A percentile compares a stretch with the other conserved stretches of the same genome.
Conservation (phyloP, 2,329 filamentous ascomycete genomes). For the Hypoxylon sp. region DNA sequence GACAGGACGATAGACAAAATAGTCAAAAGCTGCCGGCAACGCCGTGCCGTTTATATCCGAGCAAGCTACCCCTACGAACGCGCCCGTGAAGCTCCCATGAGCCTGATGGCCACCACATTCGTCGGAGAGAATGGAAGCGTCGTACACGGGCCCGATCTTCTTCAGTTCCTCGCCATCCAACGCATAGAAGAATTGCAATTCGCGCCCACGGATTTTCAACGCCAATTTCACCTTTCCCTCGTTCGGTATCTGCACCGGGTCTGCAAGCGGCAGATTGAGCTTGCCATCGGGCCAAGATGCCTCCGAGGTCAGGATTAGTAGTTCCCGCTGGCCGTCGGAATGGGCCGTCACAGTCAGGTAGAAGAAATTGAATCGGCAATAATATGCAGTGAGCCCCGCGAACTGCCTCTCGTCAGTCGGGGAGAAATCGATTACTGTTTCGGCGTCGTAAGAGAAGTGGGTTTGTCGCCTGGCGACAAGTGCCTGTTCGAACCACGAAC, state of each 20-base stretch:
- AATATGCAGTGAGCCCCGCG: slow-evolving; percentile 73
- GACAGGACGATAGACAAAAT: slow-evolving; percentile 67
- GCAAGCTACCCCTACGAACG: slow-evolving; percentile 70
- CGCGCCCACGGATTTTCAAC: slow-evolving; percentile 65
- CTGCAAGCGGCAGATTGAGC: slow-evolving; percentile 60
- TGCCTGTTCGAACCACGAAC: slow-evolving; percentile 72
- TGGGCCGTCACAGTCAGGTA: slow-evolving; percentile 73
- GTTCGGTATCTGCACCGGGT: slow-evolving; percentile 65
- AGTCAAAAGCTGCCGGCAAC: slow-evolving; percentile 64
- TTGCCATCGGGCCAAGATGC: slow-evolving; percentile 68
- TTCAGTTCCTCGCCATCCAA: slow-evolving; percentile 62
- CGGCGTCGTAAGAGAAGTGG: slow-evolving; percentile 74
- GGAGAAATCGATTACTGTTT: slow-evolving; percentile 68
- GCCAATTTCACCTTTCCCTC: slow-evolving; percentile 69
- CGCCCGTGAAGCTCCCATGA: slow-evolving; percentile 75
- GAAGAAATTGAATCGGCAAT: slow-evolving; percentile 76
- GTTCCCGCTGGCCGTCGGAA: slow-evolving; percentile 69
- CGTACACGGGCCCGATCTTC: slow-evolving; percentile 68
- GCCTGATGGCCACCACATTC: slow-evolving; percentile 74
- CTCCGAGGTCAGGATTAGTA: slow-evolving; percentile 71
- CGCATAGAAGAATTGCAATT: slow-evolving; percentile 71
- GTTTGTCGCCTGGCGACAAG: slow-evolving; percentile 69
- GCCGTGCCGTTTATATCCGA: slow-evolving; percentile 70
- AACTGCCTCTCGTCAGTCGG: slow-evolving; percentile 73
- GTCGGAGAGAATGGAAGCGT: slow-evolving; percentile 72